These are phyloP conservation scores for Diaporthe eres DNA, from an alignment of 2,329 filamentous ascomycete genomes.

Conservation along the genomic window DNA sequence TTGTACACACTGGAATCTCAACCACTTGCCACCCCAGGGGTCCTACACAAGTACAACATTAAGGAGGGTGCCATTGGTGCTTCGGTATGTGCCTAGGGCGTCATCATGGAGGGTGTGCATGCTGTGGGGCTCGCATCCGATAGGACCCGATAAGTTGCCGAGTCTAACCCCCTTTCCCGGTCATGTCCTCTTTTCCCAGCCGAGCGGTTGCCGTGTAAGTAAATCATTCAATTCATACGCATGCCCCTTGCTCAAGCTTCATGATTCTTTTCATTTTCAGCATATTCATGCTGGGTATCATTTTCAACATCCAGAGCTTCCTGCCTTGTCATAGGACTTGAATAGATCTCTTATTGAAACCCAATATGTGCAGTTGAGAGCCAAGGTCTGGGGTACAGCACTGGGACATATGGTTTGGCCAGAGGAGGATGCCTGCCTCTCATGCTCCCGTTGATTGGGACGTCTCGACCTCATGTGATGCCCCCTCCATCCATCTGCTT, in stretches of 20 bases:
- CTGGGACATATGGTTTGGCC: not conserved
- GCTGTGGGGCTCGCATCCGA: not conserved
- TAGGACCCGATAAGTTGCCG: constrained; percentile 37
- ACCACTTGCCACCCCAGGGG: not conserved
- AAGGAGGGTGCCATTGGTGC: not conserved
- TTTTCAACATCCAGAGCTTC: too few species aligned
- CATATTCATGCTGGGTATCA: too few species aligned
- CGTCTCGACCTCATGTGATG: constrained; percentile 1
- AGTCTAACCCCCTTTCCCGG: not conserved
- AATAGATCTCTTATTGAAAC: not conserved
- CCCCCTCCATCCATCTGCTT: not conserved
- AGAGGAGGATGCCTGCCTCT: not conserved
- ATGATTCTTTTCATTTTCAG: too few species aligned
- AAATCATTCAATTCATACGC: not conserved
- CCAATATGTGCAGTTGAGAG: not conserved
- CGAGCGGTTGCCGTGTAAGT: not conserved
- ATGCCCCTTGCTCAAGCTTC: not conserved
- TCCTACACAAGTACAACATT: not conserved
- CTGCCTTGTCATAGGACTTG: not conserved
- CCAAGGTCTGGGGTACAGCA: not conserved
- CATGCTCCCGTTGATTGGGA: not conserved
- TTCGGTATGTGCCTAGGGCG: not conserved
- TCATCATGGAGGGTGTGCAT: not conserved
- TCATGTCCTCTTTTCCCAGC: not conserved
- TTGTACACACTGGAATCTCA: too few species aligned